phyloP scores from a whole-genome alignment of 768 basidiomycete genomes.

The Tulasnella sp. region DNA sequence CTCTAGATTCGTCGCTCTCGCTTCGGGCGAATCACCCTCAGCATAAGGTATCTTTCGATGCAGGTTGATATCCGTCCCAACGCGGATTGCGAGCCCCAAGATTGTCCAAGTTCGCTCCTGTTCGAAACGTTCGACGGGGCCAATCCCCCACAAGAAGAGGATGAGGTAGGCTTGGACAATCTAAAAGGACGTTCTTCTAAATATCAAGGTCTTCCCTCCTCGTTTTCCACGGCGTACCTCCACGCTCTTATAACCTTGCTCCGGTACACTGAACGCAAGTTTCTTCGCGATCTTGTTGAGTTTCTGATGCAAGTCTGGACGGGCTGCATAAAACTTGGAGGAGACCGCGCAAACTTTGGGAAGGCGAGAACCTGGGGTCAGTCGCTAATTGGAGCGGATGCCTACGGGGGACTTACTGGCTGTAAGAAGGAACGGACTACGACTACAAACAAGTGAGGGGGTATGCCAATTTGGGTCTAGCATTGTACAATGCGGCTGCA shows the following conservation, averaged over 20 bases:
- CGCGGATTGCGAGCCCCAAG: conserved; percentile 66
- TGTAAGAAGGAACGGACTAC: conserved; percentile 91
- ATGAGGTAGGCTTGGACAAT: conserved; percentile 93
- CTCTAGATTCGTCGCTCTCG: conserved; percentile 67
- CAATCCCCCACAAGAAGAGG: conserved; percentile 82
- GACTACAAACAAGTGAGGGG: conserved; percentile 84
- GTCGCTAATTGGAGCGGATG: not conserved
- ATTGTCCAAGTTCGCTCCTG: conserved; percentile 92
- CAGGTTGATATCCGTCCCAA: conserved; percentile 93
- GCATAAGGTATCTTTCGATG: conserved; percentile 72
- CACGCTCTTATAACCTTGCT: conserved; percentile 82
- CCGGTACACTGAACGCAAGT: conserved; percentile 80
- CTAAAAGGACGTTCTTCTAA: conserved; percentile 29
- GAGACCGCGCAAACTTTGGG: conserved; percentile 85
- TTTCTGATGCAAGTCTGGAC: conserved; percentile 71
- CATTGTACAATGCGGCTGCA: conserved; percentile 68
- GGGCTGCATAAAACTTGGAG: conserved; percentile 75
- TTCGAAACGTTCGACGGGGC: conserved; percentile 92
- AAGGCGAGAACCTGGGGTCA: conserved; percentile 4
- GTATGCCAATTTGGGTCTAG: conserved; percentile 88
- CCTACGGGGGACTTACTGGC: conserved; percentile 52
- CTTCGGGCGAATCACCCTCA: conserved; percentile 65
- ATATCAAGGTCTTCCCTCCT: not conserved
- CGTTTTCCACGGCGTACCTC: conserved; percentile 35
- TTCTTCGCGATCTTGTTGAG: conserved; percentile 78